A percentile compares a stretch with the other conserved stretches of the same genome.
phyloP scores from a whole-genome alignment of 371 early-diverging fungal genomes.

The Mortierella sp. region DNA sequence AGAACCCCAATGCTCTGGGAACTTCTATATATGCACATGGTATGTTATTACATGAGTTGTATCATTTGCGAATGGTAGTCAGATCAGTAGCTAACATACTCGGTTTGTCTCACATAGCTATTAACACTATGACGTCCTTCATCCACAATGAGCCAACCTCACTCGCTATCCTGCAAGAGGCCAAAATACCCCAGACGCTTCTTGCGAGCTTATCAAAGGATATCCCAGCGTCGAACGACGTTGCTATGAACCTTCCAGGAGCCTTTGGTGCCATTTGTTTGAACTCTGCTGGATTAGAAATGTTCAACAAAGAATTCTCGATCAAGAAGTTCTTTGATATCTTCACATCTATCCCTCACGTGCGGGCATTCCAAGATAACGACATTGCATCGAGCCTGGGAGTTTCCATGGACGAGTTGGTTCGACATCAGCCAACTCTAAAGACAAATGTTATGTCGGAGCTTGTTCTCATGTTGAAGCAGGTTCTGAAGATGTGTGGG shows the following conservation, averaged over 20 bases:
- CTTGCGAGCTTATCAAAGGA: constrained; percentile 74
- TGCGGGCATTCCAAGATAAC: constrained; percentile 82
- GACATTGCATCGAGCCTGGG: constrained; percentile 88
- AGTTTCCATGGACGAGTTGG: constrained; percentile 92
- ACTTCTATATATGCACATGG: constrained; percentile 77
- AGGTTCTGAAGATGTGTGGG: constrained; percentile 63
- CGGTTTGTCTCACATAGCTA: constrained; percentile 63
- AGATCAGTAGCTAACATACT: constrained; percentile 4
- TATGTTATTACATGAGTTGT: constrained; percentile 29
- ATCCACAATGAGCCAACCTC: constrained; percentile 98
- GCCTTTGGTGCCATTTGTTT: constrained; percentile 97
- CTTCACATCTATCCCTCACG: constrained; percentile 83
- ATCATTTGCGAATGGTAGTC: too few species aligned
- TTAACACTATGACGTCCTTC: constrained; percentile 94
- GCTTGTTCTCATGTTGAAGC: constrained; percentile 74
- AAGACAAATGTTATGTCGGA: constrained; percentile 79
- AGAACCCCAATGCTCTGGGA: constrained; percentile 81
- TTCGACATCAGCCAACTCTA: constrained; percentile 94
- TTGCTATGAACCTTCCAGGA: constrained; percentile 86
- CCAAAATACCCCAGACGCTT: constrained; percentile 87
- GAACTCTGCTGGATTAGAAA: constrained; percentile 87
- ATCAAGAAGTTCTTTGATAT: constrained; percentile 80
- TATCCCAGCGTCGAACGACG: constrained; percentile 82
- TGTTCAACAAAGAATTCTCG: constrained; percentile 79
- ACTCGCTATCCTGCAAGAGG: constrained; percentile 92